A percentile compares a stretch with the other conserved stretches of the same genome.
Conservation (phyloP, 352 stramenopile genomes). For the Nothophytophthora sp. region DNA sequence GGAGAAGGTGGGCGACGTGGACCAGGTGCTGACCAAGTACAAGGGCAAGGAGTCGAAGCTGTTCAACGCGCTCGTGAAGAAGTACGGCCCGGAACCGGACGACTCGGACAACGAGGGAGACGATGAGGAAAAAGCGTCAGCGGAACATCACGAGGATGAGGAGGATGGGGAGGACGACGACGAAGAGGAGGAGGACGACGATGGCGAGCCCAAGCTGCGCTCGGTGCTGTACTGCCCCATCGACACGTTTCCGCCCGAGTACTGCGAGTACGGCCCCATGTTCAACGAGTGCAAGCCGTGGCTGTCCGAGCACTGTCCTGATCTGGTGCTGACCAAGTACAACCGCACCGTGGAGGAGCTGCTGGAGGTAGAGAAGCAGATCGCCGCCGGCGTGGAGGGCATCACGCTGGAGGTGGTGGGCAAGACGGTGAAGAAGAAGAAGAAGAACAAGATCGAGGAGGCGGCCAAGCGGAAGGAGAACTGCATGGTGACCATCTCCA, state of each 20-base stretch:
- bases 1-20: slow-evolving; percentile 72
- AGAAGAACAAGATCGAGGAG: slow-evolving; percentile 82
- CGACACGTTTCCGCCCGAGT: slow-evolving; percentile 81
- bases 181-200: slow-evolving; percentile 35
- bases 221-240: slow-evolving; percentile 81
- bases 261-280: slow-evolving; percentile 85
- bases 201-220: slow-evolving; percentile 51
- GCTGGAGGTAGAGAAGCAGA: slow-evolving; percentile 77
- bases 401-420: slow-evolving; percentile 72
- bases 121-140: too few species aligned
- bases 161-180: slow-evolving; percentile 49
- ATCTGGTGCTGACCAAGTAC: slow-evolving; percentile 82
- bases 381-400: slow-evolving; percentile 75
- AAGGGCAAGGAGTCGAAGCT: slow-evolving; percentile 81
- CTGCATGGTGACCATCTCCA: slow-evolving; percentile 64
- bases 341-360: slow-evolving; percentile 80
- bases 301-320: slow-evolving; percentile 71
- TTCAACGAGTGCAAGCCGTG: slow-evolving; percentile 87
- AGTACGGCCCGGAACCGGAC: slow-evolving; percentile 81
- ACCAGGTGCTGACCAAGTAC: slow-evolving; percentile 70
- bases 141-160: slow-evolving; percentile 35
- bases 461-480: slow-evolving; percentile 74
- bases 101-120: slow-evolving; percentile 75
- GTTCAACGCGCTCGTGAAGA: slow-evolving; percentile 82
- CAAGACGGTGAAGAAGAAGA: slow-evolving; percentile 83